A percentile compares a stretch with the other conserved stretches of the same genome.
These are phyloP conservation scores for Apiotrichum gamsii DNA, from an alignment of 1,284 basidiomycete genomes.

Conservation along the genomic window DNA sequence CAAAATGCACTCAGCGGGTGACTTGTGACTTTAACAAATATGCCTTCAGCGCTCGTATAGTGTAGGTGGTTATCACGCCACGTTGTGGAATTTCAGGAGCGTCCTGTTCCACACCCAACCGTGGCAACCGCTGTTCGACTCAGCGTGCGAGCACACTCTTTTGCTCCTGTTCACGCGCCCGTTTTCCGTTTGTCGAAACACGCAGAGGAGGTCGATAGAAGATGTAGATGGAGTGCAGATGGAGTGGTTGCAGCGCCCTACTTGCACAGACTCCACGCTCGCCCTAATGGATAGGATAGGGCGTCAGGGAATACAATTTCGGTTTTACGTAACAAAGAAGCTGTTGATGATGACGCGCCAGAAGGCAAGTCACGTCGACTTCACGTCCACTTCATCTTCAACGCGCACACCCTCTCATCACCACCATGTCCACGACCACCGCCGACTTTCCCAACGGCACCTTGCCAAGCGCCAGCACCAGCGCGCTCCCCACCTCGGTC, in stretches of 20 bases:
- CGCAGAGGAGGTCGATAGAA: no score
- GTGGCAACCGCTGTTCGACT: conserved; percentile 14
- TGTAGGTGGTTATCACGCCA: conserved; percentile 7
- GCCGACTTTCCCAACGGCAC: conserved; percentile 2
- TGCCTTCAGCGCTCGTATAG: conserved; percentile 7
- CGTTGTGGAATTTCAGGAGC: no score
- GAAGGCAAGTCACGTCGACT: no score
- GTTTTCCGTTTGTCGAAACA: neutral
- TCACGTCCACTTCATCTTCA: neutral
- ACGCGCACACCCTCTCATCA: neutral
- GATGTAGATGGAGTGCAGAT: no score
- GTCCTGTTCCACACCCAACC: neutral
- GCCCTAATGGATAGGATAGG: no score
- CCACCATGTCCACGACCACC: neutral
- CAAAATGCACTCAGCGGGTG: no score
- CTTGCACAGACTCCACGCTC: neutral
- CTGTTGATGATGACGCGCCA: no score
- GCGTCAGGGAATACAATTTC: no score
- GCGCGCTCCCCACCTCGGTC: neutral
- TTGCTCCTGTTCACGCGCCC: neutral
- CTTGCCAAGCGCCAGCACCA: conserved; percentile 1
- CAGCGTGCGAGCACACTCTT: conserved; percentile 13
- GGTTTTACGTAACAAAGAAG: no score
- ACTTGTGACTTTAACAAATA: no score
- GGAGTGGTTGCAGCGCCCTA: neutral